Evolutionary conservation across 306 rosid species (phyloP).

Genomic region (Sesbania bispinosa): DNA sequence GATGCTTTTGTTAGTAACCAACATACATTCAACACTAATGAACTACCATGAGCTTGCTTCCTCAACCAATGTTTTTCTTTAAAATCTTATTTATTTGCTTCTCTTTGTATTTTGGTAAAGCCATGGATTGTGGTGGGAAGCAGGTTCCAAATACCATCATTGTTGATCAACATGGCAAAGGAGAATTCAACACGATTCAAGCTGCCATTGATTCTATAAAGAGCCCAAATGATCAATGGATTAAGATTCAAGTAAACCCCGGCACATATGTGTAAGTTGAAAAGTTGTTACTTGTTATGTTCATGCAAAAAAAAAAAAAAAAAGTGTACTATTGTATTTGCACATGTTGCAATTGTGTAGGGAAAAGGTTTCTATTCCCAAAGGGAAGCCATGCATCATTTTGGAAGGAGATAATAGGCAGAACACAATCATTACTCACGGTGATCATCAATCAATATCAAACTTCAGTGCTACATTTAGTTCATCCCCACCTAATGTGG

Average conservation of each 20-base stretch:
- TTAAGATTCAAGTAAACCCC: slow-evolving; percentile 14
- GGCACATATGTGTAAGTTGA: not conserved
- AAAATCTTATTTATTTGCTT: not conserved
- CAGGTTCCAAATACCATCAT: not conserved
- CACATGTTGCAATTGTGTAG: not conserved
- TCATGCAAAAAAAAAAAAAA: not conserved
- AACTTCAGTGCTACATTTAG: not conserved
- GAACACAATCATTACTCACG: not conserved
- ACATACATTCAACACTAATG: not conserved
- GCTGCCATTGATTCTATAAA: slow-evolving; percentile 12
- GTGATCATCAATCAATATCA: not conserved
- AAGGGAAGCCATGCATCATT: not conserved
- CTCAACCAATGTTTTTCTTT: not conserved
- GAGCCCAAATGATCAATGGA: not conserved
- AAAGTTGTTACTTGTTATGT: not conserved
- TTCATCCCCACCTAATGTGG: not conserved
- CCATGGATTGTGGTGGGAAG: slow-evolving; percentile 14
- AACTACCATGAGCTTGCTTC: not conserved
- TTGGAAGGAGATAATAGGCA: not conserved
- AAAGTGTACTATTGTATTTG: not conserved
- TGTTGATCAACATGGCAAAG: not conserved
- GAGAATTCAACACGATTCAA: not conserved
- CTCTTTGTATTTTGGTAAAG: not conserved
- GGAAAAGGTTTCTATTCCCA: not conserved
- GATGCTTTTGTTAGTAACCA: not conserved